Base-by-base conservation (phyloP, 2,329 filamentous ascomycete species). In the Neopestalotiopsis sp. region DNA sequence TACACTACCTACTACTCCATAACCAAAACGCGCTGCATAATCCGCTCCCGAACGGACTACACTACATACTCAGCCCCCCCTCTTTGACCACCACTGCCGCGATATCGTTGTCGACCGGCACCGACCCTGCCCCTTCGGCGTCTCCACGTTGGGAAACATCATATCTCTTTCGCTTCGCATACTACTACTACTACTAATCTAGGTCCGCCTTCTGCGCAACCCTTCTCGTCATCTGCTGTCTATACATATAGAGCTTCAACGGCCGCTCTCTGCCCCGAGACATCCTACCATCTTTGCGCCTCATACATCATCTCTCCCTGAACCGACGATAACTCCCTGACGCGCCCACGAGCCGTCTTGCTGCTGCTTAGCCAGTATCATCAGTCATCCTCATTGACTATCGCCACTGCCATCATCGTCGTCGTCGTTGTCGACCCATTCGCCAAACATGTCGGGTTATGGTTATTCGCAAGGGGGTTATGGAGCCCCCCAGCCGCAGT, bases 401-500 rank as follows among this genome's bases (percentile, higher is more conserved):
- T 13, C 30, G 13, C 12, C 32, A 10, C 20, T 13, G 30, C 10
- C 34, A 17, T 13, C 30, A 28, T n/a, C 32, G 4, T 38, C 30
- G 14, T 38, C 34, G 34, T 38, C 34, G 34, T 38, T 38, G n/a
- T 53, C 17, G 17, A 53, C 17, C n/a, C 5, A 61, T 10, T 45
- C 30, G 56, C 49, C 53, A 72, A 74, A 74, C 61, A 79, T 79
- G 78, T 76, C 77, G 61, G 74, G 74, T 69, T 78, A 78, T 75
- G 73, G 73, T 64, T 79, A 79, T 70, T 74, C 76, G 13, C 76
- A 61, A 28, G 69, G 77, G 67, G 74, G 76, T 70, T 79, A 79
- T 70, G 77, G 75, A 71, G 69, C 62, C 24, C 76, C 77, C 68
- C 77, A 75, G 66, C 76, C 77, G 49, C 77, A 77, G 53, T 76